Evolutionary conservation across 805 yeast species (phyloP), one percentile per base, ranked within the genome.

Genomic region (Nakazawaea wickerhamii): DNA sequence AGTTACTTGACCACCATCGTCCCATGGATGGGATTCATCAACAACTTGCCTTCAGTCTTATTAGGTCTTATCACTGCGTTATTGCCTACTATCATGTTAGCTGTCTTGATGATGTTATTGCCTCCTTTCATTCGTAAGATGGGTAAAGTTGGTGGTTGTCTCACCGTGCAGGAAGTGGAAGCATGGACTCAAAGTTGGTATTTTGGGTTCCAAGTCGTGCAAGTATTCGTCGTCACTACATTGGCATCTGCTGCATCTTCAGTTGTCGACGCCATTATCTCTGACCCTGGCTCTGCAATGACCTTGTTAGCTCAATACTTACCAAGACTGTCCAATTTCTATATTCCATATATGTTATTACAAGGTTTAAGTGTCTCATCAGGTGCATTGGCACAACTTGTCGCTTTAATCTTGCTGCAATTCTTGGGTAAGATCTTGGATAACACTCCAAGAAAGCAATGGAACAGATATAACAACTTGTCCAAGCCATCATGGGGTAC

Each of bases 271-370:
- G 68, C 77, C 15, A 81, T 90, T 52, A 71, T 84, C 18, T 51
- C 68, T 3, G 64, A 82, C 36, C 96, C 97, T 19, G 45, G 67
- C 2, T 54, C 66, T 19, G 96, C 95, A n/a, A 75, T 88, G 84
- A 61, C 70, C 8, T 63, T 90, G 47, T 70, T 91, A 53, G 84
- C 95, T 6, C 61, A 67, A 34, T 83, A 88, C 48, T 69, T 91
- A 50, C 99, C 99, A 45, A 84, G 81, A 52, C 84, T 98, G 13
- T 79, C 95, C 14, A 91, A 90, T 65, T 91, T 91, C 62, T 91
- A 86, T 71, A 83, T 91, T 50, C 69, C 84, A 19, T 91, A 84
- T 64, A 77, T 88, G 63, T 61, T 89, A 48, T 72, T 91, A 52
- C 86, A 82, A 64, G 97, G 96, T 43, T 68, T 91, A 50, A 67